Conservation (phyloP, 177 flowering plant genomes). For the Vitis hybrid region DNA sequence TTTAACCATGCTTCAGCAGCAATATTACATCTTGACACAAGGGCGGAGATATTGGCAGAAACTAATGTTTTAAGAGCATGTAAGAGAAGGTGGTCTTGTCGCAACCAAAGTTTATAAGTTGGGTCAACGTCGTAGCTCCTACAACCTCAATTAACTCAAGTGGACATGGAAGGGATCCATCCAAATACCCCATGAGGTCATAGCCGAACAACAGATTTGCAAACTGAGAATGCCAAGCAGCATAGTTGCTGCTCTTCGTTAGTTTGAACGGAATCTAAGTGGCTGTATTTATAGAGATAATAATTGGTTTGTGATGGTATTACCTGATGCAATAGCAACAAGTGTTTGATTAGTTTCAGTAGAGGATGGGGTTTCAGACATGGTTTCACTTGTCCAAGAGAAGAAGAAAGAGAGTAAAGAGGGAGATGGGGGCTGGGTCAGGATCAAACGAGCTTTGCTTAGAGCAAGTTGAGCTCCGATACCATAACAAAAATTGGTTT, state of each 20-base stretch:
- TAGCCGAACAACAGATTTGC: background rate
- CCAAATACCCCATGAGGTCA: background rate
- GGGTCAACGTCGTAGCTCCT: background rate
- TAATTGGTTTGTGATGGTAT: no score
- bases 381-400: no score
- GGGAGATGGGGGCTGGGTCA: no score
- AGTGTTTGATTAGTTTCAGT: no score
- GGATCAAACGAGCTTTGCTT: no score
- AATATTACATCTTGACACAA: background rate
- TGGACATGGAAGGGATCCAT: no score
- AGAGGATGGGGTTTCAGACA: no score
- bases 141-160: background rate
- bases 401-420: no score
- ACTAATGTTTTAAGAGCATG: background rate
- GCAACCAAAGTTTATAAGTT: background rate
- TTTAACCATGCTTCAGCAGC: background rate
- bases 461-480: no score
- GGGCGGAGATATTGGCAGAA: background rate
- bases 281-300: background rate
- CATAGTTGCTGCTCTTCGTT: background rate
- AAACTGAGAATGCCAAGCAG: background rate
- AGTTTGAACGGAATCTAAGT: background rate
- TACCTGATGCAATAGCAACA: no score
- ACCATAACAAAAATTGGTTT: no score
- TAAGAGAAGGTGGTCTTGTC: background rate